phyloP scores from a whole-genome alignment of 495 filamentous ascomycete genomes.

The Aspergillus haitiensis region DNA sequence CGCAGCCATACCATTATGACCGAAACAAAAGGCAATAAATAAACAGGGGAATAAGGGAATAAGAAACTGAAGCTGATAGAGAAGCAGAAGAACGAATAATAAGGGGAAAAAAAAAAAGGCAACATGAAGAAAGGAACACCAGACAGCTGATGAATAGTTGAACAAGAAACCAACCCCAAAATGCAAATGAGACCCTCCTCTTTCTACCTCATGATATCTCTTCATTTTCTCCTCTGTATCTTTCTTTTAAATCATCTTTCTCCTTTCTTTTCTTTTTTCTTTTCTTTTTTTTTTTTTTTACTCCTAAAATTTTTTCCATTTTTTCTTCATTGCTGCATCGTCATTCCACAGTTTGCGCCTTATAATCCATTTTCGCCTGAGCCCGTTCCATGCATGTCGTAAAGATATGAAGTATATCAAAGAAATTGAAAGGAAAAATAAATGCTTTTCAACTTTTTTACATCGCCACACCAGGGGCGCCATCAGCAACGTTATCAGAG shows the following conservation, averaged over 20 bases:
- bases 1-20: constrained; percentile 31
- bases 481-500: constrained; percentile 84
- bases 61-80: constrained; percentile 17
- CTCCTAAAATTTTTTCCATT: constrained; percentile 17
- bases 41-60: constrained; percentile 26
- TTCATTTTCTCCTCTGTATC: constrained; percentile 1
- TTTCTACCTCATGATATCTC: constrained; percentile 6
- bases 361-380: constrained; percentile 50
- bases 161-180: constrained; percentile 21
- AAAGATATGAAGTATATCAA: constrained; percentile 43
- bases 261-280: constrained; percentile 7
- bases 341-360: constrained; percentile 44
- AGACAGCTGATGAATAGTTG: background rate
- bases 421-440: constrained; percentile 38
- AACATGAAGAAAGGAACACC: constrained; percentile 21
- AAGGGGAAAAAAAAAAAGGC: constrained; percentile 24
- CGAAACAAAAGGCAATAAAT: constrained; percentile 34
- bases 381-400: constrained; percentile 54
- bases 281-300: constrained; percentile 8
- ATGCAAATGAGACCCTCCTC: constrained; percentile 24
- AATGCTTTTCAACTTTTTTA: constrained; percentile 44
- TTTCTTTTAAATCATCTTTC: background rate
- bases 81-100: constrained; percentile 18
- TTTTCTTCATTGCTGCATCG: constrained; percentile 18
- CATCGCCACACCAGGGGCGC: constrained; percentile 47